These are phyloP conservation scores for Mycosphaerelloides madeirae DNA, from an alignment of 2,329 filamentous ascomycete species.

Conservation along the genomic window DNA sequence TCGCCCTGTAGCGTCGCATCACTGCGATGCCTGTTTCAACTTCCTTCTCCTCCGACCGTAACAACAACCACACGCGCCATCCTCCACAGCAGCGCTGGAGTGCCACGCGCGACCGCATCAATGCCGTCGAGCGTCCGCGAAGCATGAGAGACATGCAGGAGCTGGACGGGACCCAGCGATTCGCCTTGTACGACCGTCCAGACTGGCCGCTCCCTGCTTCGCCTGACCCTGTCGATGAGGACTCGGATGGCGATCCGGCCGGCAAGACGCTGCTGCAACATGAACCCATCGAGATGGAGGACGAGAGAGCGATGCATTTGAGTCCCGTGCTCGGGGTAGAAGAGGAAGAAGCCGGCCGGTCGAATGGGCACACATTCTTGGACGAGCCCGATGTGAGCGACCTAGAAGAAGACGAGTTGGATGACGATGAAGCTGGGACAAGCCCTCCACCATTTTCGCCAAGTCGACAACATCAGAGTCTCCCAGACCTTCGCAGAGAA, in stretches of 20 bases:
- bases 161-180: constrained; percentile 23
- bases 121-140: constrained; percentile 25
- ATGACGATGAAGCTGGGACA: neutral
- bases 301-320: constrained; percentile 15
- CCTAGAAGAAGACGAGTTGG: constrained; percentile 20
- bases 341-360: constrained; percentile 17
- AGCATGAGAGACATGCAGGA: constrained; percentile 25
- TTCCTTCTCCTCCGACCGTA: constrained; percentile 20
- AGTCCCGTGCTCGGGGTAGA: constrained; percentile 19
- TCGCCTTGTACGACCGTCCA: constrained; percentile 23
- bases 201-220: constrained; percentile 26
- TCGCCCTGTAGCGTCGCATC: constrained; percentile 10
- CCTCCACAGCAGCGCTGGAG: constrained; percentile 25
- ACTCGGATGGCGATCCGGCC: neutral
- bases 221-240: neutral
- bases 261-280: constrained; percentile 5
- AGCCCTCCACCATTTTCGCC: constrained; percentile 4
- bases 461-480: neutral
- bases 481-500: constrained; percentile 1
- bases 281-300: constrained; percentile 14
- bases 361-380: constrained; percentile 16
- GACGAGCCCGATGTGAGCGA: constrained; percentile 23
- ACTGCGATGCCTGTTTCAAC: constrained; percentile 28
- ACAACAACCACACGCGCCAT: constrained; percentile 12
- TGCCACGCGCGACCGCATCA: constrained; percentile 25